Conservation (phyloP, 1,139 yeast species). For the Geotrichum bryndzae region DNA sequence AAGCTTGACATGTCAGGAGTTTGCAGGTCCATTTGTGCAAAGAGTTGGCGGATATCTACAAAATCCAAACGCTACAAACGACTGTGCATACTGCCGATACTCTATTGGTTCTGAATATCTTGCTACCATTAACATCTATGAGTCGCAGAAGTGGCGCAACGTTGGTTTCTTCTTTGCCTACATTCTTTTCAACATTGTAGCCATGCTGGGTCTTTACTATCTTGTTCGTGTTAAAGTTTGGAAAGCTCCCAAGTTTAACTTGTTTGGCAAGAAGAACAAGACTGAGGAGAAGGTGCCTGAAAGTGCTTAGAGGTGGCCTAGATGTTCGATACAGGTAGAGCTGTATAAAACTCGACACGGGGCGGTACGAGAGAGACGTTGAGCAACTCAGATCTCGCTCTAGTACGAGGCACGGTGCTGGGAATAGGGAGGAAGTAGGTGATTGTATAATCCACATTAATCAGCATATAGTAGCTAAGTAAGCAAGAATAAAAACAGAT, state of each 20-base stretch:
- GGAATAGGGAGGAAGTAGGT: too few species aligned
- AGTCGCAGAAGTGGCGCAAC: constrained; percentile 56
- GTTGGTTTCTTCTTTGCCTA: constrained; percentile 56
- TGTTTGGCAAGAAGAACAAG: background rate
- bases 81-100: constrained; percentile 46
- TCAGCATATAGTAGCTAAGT: too few species aligned
- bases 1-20: constrained; percentile 45
- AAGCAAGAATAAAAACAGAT: too few species aligned
- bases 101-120: constrained; percentile 42
- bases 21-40: constrained; percentile 37
- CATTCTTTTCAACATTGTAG: constrained; percentile 48
- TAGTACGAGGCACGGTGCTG: too few species aligned
- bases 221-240: constrained; percentile 39
- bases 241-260: constrained; percentile 35
- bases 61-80: constrained; percentile 38
- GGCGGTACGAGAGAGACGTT: too few species aligned
- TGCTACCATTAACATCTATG: constrained; percentile 38
- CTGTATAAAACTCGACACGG: too few species aligned
- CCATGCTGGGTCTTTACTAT: constrained; percentile 43
- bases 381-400: too few species aligned
- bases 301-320: background rate
- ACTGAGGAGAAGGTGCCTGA: background rate
- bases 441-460: too few species aligned
- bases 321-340: too few species aligned
- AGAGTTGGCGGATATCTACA: constrained; percentile 42